Evolutionary conservation across 306 rosid species (phyloP).

Genomic region (Glycine soja): DNA sequence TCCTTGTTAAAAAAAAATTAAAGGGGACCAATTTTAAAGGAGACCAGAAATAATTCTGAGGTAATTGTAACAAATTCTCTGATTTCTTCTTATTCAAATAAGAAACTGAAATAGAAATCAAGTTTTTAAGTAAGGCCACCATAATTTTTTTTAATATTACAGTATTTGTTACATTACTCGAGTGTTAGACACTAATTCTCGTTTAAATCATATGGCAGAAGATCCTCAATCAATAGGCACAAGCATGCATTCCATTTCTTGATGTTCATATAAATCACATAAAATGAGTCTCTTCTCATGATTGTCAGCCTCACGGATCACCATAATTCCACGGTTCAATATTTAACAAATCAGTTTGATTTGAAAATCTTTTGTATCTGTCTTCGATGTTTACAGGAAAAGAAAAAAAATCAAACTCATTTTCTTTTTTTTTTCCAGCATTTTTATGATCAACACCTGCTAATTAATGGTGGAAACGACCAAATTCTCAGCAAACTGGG

Average conservation of each 20-base stretch:
- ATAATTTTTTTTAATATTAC: background rate
- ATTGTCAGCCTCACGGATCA: background rate
- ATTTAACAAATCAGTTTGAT: background rate
- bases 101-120: slow-evolving; percentile 10
- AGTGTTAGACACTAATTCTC: background rate
- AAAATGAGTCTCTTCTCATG: background rate
- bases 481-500: background rate
- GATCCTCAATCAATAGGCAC: background rate
- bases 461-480: background rate
- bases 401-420: background rate
- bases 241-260: background rate
- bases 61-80: slow-evolving; percentile 44
- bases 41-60: background rate
- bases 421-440: background rate
- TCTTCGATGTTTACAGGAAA: too few relatives aligned
- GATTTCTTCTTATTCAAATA: slow-evolving; percentile 27
- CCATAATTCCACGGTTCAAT: background rate
- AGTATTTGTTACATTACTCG: background rate
- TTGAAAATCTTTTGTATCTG: too few relatives aligned
- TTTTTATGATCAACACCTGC: background rate
- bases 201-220: background rate
- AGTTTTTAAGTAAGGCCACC: background rate
- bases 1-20: slow-evolving; percentile 6
- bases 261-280: background rate
- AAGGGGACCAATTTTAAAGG: slow-evolving; percentile 2